A percentile compares a stretch with the other conserved stretches of the same genome.
phyloP scores from a whole-genome alignment of 495 filamentous ascomycete species.

The Neurospora tetraspora region DNA sequence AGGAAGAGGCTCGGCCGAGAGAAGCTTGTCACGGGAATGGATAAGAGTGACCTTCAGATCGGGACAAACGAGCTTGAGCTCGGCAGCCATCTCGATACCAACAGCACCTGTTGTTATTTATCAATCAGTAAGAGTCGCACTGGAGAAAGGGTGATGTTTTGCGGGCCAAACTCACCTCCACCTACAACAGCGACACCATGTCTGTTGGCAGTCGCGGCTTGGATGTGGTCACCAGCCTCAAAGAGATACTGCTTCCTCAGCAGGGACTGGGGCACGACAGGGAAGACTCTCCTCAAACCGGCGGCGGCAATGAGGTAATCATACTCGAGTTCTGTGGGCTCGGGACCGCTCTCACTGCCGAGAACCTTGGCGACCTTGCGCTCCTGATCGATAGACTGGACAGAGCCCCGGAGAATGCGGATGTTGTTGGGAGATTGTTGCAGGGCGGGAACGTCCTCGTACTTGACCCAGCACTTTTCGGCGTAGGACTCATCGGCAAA shows the following conservation, averaged over 20 bases:
- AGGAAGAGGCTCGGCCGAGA: constrained; percentile 58
- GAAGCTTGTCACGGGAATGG: constrained; percentile 52
- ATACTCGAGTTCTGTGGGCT: constrained; percentile 36
- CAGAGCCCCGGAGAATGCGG: constrained; percentile 45
- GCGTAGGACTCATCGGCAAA: constrained; percentile 46
- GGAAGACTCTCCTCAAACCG: constrained; percentile 51
- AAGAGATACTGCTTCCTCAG: constrained; percentile 43
- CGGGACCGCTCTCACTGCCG: constrained; percentile 11
- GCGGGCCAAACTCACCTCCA: constrained; percentile 20
- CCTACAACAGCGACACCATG: constrained; percentile 53
- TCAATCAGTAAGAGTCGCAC: not conserved
- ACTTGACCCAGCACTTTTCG: constrained; percentile 50
- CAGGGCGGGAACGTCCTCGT: constrained; percentile 48
- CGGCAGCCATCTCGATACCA: constrained; percentile 62
- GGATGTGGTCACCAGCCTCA: constrained; percentile 42
- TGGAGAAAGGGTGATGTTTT: not conserved
- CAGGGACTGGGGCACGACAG: constrained; percentile 50
- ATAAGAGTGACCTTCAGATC: constrained; percentile 49
- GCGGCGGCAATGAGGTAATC: constrained; percentile 56
- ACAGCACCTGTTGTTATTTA: constrained; percentile 45
- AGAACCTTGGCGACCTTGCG: constrained; percentile 41
- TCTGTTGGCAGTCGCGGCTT: constrained; percentile 22
- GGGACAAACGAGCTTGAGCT: constrained; percentile 52
- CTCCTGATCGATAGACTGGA: constrained; percentile 41
- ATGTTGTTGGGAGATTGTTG: constrained; percentile 34